Base-by-base conservation (phyloP, 2,329 filamentous ascomycete genomes). In the Diaporthe aspalathi region DNA sequence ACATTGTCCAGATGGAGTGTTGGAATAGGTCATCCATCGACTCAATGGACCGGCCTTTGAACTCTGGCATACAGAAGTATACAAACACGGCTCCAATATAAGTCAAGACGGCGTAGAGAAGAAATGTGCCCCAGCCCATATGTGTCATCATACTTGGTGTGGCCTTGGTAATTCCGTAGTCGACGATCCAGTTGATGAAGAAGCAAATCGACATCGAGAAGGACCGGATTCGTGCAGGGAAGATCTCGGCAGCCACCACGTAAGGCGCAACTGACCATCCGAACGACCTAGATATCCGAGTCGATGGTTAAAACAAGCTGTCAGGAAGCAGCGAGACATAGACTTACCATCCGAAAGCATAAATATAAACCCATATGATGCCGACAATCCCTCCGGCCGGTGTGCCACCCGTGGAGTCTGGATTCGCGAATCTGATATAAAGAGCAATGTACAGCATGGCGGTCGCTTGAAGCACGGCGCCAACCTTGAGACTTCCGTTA, bases 31-130 rank as follows among this genome's bases (percentile, higher is more conserved):
- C 80, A 70, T 87, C 85, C 80, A 86, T 85, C 29, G 81, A 83
- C 73, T 88, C 86, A 20, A 87, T 81, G 17, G 81, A 82, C 27
- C 85, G 78, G 66, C 85, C 85, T 74, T 86, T 87, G 20, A 85
- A 84, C 76, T 87, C 85, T 0, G 86, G 85, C 35, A 87, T 77
- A 68, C 84, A 83, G 77, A 86, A 84, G 75, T 80, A 86, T 17
- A 74, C 66, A 68, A 72, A 74, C 1, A 81, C 73, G 5, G 78
- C 77, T 11, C 80, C 80, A 14, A 76, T 73, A 67, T 81, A 82
- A 3, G 80, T 82, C 32, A 82, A 70, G 62, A 79, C 75, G 0
- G 79, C 74, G 63, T 81, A 82, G 0, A 82, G 73, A 1, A 82
- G 71, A 67, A 82, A 82, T 0, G 80, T 80, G 0, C 80, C 80